Conservation (phyloP, 768 basidiomycete species). For the Favolaschia claudopus region DNA sequence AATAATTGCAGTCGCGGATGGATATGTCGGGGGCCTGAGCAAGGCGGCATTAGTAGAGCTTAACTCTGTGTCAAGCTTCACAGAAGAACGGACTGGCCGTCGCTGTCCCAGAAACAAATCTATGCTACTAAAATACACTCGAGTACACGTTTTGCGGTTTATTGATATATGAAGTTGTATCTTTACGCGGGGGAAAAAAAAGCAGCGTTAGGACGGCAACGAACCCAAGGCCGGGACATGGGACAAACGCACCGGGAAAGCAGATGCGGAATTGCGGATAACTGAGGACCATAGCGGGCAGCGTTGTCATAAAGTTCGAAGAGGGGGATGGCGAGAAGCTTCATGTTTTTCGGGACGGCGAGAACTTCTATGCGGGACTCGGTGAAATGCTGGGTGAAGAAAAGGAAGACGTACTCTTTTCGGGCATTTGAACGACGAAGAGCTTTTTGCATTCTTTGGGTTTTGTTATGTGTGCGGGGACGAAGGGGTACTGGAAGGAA, state of each 20-base stretch:
- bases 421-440: slow-evolving; percentile 95
- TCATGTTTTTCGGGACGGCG: slow-evolving; percentile 99
- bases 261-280: slow-evolving; percentile 92
- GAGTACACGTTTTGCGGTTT: slow-evolving; percentile 22
- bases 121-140: slow-evolving; percentile 16
- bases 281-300: slow-evolving; percentile 93
- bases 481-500: slow-evolving; percentile 82
- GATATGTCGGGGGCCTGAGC: too few species aligned
- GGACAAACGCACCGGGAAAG: slow-evolving; percentile 76
- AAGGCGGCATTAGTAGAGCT: too few species aligned
- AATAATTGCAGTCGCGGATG: too few species aligned
- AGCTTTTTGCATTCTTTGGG: slow-evolving; percentile 99
- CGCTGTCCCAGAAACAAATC: not conserved
- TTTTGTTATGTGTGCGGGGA: slow-evolving; percentile 95
- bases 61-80: too few species aligned
- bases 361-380: slow-evolving; percentile 80
- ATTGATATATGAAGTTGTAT: slow-evolving; percentile 86
- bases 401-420: slow-evolving; percentile 71
- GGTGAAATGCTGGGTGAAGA: not conserved
- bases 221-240: not conserved
- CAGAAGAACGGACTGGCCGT: too few species aligned
- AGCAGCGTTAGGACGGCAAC: not conserved
- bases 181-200: slow-evolving; percentile 60
- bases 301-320: slow-evolving; percentile 99
- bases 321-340: slow-evolving; percentile 93